Evolutionary conservation across 768 basidiomycete genomes (phyloP).

Genomic region (Candolleomyces aberdarensis): DNA sequence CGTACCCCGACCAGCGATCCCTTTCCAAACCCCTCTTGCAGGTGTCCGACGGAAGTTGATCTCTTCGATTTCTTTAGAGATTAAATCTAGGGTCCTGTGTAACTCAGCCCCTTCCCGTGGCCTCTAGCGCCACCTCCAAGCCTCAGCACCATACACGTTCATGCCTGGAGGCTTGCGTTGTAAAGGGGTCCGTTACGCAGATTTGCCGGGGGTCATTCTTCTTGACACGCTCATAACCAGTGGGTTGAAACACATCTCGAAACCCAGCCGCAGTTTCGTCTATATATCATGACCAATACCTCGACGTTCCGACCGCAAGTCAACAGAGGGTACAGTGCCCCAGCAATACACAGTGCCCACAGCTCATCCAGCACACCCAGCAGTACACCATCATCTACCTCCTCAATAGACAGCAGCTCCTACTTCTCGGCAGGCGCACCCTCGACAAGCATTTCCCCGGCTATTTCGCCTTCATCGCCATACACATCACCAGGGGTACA

Average conservation of each 20-base stretch:
- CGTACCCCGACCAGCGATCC: no score
- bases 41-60: not conserved
- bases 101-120: not conserved
- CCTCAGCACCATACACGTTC: conserved; percentile 12
- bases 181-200: conserved; percentile 1
- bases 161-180: conserved; percentile 12
- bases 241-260: not conserved
- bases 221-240: not conserved
- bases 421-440: conserved; percentile 18
- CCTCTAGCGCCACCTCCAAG: not conserved
- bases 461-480: conserved; percentile 10
- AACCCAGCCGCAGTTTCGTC: not conserved
- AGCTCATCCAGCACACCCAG: not conserved
- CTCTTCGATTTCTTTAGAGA: not conserved
- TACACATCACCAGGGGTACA: conserved; percentile 1
- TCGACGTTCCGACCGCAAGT: conserved; percentile 3
- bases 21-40: not conserved
- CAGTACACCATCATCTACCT: conserved; percentile 1
- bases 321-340: conserved; percentile 9
- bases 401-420: conserved; percentile 11
- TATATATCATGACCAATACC: conserved; percentile 1
- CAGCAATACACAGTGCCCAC: conserved; percentile 1
- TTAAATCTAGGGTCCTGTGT: not conserved
- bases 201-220: not conserved
- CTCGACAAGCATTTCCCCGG: conserved; percentile 9